Evolutionary conservation across 441 rosid genomes (phyloP).

Genomic region (Gossypium trilobum): DNA sequence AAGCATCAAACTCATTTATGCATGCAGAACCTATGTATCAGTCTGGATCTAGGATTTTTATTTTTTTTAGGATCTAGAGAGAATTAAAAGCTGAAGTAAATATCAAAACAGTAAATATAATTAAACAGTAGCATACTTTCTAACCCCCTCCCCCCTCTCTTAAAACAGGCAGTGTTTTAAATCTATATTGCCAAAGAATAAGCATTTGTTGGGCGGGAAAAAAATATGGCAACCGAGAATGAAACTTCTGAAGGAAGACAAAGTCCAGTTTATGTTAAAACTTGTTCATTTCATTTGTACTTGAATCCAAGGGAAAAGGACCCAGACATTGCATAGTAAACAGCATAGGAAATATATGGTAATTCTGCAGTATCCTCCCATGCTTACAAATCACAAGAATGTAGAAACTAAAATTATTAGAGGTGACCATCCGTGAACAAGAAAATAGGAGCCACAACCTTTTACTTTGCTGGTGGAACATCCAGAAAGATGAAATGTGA

Average conservation of each 20-base stretch:
- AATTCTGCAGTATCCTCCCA: neutral
- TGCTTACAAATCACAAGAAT: neutral
- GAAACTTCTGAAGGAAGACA: neutral
- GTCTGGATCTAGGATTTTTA: neutral
- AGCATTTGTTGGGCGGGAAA: neutral
- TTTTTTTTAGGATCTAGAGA: neutral
- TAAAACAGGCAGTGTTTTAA: neutral
- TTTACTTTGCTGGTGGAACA: conserved; percentile 85
- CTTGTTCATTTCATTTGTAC: neutral
- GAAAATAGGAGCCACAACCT: conserved; percentile 41
- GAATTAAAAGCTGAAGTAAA: neutral
- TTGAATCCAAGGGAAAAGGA: neutral
- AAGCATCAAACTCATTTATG: neutral
- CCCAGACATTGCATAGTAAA: neutral
- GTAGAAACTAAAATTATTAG: neutral
- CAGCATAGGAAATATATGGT: neutral
- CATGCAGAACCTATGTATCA: neutral
- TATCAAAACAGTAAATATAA: neutral
- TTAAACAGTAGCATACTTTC: neutral
- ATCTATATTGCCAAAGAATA: conserved; percentile 2
- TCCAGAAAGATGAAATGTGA: conserved; percentile 82
- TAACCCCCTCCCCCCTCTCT: neutral
- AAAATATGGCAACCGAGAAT: neutral
- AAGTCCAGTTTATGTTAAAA: neutral
- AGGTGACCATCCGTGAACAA: neutral